phyloP scores from a whole-genome alignment of 106 monocot species.

The Iris macrosiphon region DNA sequence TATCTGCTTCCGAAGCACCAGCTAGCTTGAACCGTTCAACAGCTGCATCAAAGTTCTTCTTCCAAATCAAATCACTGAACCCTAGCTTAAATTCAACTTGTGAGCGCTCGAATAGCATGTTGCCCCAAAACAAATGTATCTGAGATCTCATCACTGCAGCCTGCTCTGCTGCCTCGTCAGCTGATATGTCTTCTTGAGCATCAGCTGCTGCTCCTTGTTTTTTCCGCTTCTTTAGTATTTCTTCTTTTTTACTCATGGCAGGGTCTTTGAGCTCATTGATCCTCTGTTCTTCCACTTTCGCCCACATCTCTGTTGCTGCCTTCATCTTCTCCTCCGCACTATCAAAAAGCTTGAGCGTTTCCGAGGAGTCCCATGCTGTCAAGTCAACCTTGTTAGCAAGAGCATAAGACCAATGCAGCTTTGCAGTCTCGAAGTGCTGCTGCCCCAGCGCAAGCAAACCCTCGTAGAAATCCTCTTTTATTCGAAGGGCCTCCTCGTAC shows the following conservation, averaged over 20 bases:
- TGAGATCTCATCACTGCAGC: constrained; percentile 87
- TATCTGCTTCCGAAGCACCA: constrained; percentile 87
- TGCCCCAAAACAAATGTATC: constrained; percentile 99
- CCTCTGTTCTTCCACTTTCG: constrained; percentile 89
- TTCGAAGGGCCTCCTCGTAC: constrained; percentile 75
- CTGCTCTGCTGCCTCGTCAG: constrained; percentile 71
- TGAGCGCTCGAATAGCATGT: constrained; percentile 96
- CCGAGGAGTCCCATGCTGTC: constrained; percentile 58
- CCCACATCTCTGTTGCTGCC: constrained; percentile 94
- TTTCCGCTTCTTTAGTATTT: constrained; percentile 53
- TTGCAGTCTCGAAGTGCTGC: constrained; percentile 95
- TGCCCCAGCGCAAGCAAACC: constrained; percentile 94
- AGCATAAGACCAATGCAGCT: constrained; percentile 96
- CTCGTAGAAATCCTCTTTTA: constrained; percentile 94
- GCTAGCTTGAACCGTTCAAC: constrained; percentile 93
- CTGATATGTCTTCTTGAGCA: constrained; percentile 45
- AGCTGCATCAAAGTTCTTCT: constrained; percentile 75
- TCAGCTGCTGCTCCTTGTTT: constrained; percentile 25
- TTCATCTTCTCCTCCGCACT: constrained; percentile 86
- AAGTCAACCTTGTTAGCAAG: constrained; percentile 75
- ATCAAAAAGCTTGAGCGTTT: constrained; percentile 73
- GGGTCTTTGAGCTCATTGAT: constrained; percentile 60
- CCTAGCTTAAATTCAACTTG: constrained; percentile 87
- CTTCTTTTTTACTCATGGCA: constrained; percentile 44
- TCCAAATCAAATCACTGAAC: constrained; percentile 64